phyloP scores from a whole-genome alignment of 2,329 filamentous ascomycete genomes.

The Aspergillus puulaauensis region DNA sequence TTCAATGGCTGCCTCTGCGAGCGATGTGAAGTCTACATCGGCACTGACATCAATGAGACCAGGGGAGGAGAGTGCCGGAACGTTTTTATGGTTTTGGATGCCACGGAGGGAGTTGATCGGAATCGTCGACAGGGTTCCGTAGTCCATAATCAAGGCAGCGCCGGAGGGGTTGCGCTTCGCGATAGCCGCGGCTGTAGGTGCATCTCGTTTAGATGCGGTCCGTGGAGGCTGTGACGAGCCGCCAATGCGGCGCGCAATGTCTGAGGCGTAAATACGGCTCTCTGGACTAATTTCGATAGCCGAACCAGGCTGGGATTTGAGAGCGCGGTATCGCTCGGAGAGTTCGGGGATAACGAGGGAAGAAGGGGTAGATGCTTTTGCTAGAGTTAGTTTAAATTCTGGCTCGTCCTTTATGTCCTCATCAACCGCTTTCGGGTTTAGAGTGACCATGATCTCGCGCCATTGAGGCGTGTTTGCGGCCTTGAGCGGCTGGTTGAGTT shows the following conservation, averaged over 20 bases:
- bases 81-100: constrained; percentile 72
- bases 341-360: constrained; percentile 80
- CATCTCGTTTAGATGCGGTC: constrained; percentile 16
- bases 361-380: constrained; percentile 74
- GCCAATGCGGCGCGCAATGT: constrained; percentile 83
- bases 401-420: constrained; percentile 54
- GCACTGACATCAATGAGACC: constrained; percentile 86
- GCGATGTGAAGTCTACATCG: constrained; percentile 86
- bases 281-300: constrained; percentile 91
- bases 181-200: constrained; percentile 30
- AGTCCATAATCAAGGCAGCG: constrained; percentile 93
- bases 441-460: constrained; percentile 78
- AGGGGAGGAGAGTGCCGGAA: constrained; percentile 76
- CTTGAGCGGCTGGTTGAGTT: constrained; percentile 42
- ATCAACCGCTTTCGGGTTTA: constrained; percentile 59
- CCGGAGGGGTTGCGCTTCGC: constrained; percentile 68
- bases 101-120: constrained; percentile 88
- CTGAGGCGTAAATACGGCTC: constrained; percentile 72
- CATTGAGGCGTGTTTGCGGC: constrained; percentile 60
- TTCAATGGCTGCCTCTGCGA: constrained; percentile 77
- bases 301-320: constrained; percentile 67
- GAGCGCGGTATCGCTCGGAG: constrained; percentile 73
- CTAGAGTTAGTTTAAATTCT: constrained; percentile 85
- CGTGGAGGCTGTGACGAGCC: constrained; percentile 51
- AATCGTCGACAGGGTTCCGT: constrained; percentile 75